phyloP scores from a whole-genome alignment of 495 filamentous ascomycete genomes.

The Lepidopterella palustris region DNA sequence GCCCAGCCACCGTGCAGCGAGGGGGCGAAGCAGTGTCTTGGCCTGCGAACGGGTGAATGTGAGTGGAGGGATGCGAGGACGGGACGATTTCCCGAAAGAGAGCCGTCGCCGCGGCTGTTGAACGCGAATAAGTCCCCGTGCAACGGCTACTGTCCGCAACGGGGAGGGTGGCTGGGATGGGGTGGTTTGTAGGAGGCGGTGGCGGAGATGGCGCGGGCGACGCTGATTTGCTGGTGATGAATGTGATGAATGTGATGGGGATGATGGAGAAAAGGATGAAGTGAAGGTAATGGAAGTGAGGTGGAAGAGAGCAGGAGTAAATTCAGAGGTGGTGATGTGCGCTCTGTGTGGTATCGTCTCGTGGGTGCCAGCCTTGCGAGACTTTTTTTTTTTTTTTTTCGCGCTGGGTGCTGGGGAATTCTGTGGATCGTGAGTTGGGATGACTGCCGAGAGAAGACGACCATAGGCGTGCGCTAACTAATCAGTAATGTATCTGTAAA shows the following conservation, averaged over 20 bases:
- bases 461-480: too few species aligned
- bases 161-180: not conserved
- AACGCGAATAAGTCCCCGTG: slow-evolving; percentile 5
- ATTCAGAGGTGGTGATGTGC: too few species aligned
- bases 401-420: too few species aligned
- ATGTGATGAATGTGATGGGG: not conserved
- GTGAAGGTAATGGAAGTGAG: not conserved
- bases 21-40: not conserved
- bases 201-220: not conserved
- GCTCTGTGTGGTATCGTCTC: too few species aligned
- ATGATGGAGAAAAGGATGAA: not conserved
- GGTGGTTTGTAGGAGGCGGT: not conserved
- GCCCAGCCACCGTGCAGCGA: slow-evolving; percentile 1
- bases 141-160: slow-evolving; percentile 7
- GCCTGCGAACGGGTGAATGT: not conserved
- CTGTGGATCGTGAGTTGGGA: too few species aligned
- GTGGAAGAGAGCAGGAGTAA: too few species aligned
- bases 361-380: too few species aligned
- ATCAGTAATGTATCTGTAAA: too few species aligned
- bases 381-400: too few species aligned
- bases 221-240: not conserved
- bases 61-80: not conserved
- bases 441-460: too few species aligned
- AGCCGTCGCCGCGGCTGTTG: slow-evolving; percentile 4
- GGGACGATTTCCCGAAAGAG: not conserved